Base-by-base conservation (phyloP, 345 rosid species). In the Heritiera littoralis region DNA sequence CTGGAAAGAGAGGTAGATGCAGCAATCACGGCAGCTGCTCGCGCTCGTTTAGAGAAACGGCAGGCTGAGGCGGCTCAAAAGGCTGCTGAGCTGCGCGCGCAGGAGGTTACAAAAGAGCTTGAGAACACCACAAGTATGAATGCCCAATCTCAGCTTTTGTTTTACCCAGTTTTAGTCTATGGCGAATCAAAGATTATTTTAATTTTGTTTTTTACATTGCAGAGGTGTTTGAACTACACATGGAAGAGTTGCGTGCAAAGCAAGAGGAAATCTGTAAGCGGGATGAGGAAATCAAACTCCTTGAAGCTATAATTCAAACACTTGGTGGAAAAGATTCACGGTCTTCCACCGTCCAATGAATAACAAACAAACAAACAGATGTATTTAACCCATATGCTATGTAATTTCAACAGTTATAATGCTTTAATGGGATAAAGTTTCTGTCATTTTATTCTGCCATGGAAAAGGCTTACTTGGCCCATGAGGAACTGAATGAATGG, bases 1-100 rank as follows among this genome's bases (percentile, higher is more conserved):
- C 85, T 94, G 80, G 98, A 94, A 86, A 89, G 95, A 83, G 98
- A 92, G 86, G 90, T 97, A 5, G 98, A 94, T 91, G 97, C 97
- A 61, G 98, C 99, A 70, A 93, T 97, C 52, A 88, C 97, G 76
- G 97, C 99, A 18, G 96, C 97, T 63, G 99, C 98, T 35, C 94
- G 86, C 87, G 93, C 97, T 80, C 98, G 97, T 14, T 83, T 94
- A 15, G 98, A 94, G 82, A 97, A 94, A 85, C 88, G 97, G 45
- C 98, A 90, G 74, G 98, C 99, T 46, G 98, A 97, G 86, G 88
- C 97, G 2, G 90, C 89, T 55, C 99, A 97, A 51, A 89, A 43
- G 75, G 91, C 96, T 83, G 94, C 98, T 75, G 98, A 97, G 66
- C 83, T 84, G 82, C 93, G 89, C 61, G 89, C 94, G 7, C 94